These are phyloP conservation scores for Staphylotrichum longicolle DNA, from an alignment of 495 filamentous ascomycete genomes.

Conservation along the genomic window DNA sequence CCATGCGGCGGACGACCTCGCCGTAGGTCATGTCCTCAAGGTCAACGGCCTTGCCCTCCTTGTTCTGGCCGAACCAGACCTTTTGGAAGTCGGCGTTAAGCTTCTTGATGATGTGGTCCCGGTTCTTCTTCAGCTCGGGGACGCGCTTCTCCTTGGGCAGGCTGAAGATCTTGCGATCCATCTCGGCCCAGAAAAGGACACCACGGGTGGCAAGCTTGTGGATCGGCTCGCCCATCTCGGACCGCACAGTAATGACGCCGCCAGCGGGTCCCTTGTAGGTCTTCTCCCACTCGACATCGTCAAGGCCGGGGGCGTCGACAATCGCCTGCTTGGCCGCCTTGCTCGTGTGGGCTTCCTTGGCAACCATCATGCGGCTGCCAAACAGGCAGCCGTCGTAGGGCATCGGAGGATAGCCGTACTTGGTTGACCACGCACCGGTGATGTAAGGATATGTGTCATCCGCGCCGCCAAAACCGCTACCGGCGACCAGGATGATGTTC, in stretches of 20 bases:
- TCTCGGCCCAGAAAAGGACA: slow-evolving; percentile 94
- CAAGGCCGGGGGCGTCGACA: slow-evolving; percentile 81
- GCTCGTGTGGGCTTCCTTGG: slow-evolving; percentile 92
- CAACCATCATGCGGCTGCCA: slow-evolving; percentile 90
- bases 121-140: slow-evolving; percentile 85
- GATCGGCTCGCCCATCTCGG: slow-evolving; percentile 98
- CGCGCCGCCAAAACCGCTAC: slow-evolving; percentile 87
- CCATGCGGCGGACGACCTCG: slow-evolving; percentile 90
- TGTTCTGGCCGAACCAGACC: slow-evolving; percentile 95
- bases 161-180: slow-evolving; percentile 97
- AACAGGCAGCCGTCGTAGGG: slow-evolving; percentile 89
- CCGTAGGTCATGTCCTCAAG: slow-evolving; percentile 98
- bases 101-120: slow-evolving; percentile 94
- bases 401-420: slow-evolving; percentile 88
- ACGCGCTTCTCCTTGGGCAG: slow-evolving; percentile 92
- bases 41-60: slow-evolving; percentile 78
- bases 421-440: slow-evolving; percentile 79
- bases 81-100: slow-evolving; percentile 98
- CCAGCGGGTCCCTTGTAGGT: slow-evolving; percentile 91
- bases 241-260: slow-evolving; percentile 94
- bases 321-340: slow-evolving; percentile 94
- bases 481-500: slow-evolving; percentile 86
- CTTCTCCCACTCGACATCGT: slow-evolving; percentile 91
- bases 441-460: slow-evolving; percentile 93
- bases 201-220: slow-evolving; percentile 96